Conservation (phyloP, 139 green algal genomes). For the Chlamydomonas applanata region DNA sequence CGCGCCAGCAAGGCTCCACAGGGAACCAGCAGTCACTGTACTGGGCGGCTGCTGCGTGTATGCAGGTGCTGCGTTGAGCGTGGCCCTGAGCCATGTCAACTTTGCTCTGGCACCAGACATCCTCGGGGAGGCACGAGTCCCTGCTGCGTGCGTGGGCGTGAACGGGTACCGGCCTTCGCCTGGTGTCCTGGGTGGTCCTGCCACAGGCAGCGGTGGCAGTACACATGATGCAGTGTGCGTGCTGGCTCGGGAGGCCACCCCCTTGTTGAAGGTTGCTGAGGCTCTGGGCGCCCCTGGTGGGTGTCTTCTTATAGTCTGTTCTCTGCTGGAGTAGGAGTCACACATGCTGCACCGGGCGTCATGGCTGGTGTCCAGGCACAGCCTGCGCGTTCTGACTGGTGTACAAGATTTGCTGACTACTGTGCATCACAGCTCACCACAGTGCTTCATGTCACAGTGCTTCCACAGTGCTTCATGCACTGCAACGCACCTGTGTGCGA, state of each 20-base stretch:
- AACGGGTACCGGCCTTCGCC: background rate
- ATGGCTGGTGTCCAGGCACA: too few relatives aligned
- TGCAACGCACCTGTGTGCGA: too few relatives aligned
- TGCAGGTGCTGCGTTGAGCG: constrained; percentile 35
- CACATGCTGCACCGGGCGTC: too few relatives aligned
- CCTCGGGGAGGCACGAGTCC: constrained; percentile 25
- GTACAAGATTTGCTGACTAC: too few relatives aligned
- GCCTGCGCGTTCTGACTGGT: too few relatives aligned
- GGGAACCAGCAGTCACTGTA: too few relatives aligned
- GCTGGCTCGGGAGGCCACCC: constrained; percentile 13
- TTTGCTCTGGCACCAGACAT: constrained; percentile 34
- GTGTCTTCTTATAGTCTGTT: background rate
- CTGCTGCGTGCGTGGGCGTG: constrained; percentile 49
- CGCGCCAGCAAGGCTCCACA: background rate
- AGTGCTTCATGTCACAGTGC: too few relatives aligned
- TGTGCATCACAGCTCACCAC: too few relatives aligned
- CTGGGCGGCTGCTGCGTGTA: background rate
- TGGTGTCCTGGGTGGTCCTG: background rate
- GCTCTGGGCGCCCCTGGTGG: constrained; percentile 30
- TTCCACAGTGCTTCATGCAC: too few relatives aligned
- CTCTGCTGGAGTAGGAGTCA: too few relatives aligned
- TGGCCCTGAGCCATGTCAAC: constrained; percentile 17
- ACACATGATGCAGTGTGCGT: constrained; percentile 9
- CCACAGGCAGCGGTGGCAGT: background rate
- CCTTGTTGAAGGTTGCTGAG: constrained; percentile 31